phyloP scores from a whole-genome alignment of 768 basidiomycete genomes.

The Auricularia heimuer region DNA sequence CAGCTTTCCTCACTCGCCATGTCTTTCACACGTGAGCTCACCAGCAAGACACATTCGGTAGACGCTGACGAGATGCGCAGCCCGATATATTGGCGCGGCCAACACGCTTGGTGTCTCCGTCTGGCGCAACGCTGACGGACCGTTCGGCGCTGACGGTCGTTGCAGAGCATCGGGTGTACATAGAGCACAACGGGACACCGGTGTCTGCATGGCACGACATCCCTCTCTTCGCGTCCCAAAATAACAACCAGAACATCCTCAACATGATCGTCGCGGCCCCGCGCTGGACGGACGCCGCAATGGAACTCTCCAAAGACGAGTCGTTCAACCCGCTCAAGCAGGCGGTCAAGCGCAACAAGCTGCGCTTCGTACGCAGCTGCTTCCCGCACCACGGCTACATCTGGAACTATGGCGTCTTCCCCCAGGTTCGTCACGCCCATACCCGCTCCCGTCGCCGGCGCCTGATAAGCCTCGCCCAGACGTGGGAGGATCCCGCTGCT shows the following conservation, averaged over 20 bases:
- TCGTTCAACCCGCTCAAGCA: conserved; percentile 99
- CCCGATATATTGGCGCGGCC: conserved; percentile 75
- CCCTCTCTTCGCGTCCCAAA: conserved; percentile 94
- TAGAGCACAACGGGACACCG: conserved; percentile 81
- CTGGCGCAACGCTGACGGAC: not conserved
- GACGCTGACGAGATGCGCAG: conserved; percentile 39
- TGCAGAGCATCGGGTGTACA: conserved; percentile 88
- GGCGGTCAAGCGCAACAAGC: conserved; percentile 91
- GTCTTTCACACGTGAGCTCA: not conserved
- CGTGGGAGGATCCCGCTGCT: conserved; percentile 91
- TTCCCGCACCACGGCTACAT: conserved; percentile 99
- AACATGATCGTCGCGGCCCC: conserved; percentile 99
- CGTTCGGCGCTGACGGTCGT: too few species aligned
- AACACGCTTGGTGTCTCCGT: conserved; percentile 77
- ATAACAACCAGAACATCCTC: conserved; percentile 85
- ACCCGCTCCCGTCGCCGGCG: not conserved
- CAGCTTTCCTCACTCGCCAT: not conserved
- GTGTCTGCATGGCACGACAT: conserved; percentile 92
- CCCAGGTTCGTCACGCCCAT: too few species aligned
- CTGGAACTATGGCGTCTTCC: conserved; percentile 99
- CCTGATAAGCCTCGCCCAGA: conserved; percentile 35
- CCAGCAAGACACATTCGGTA: too few species aligned
- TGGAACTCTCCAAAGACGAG: conserved; percentile 99
- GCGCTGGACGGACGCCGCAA: conserved; percentile 99
- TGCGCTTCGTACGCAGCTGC: conserved; percentile 98